Evolutionary conservation across 306 rosid genomes (phyloP).

Genomic region (Cercis canadensis): DNA sequence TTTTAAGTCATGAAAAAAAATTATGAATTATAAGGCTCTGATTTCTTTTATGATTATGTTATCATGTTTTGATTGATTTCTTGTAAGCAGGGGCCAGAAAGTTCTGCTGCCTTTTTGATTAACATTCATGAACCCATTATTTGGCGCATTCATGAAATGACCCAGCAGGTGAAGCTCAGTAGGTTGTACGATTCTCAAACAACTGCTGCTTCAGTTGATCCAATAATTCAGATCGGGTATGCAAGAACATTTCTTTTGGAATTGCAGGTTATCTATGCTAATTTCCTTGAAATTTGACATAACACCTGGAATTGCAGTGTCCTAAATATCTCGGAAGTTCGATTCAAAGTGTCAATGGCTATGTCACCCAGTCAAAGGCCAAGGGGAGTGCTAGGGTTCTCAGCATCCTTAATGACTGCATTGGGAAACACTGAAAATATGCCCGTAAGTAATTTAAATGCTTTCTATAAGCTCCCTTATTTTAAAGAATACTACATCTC

Average conservation of each 20-base stretch:
- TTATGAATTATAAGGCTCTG: conserved; percentile 24
- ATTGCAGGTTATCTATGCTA: conserved; percentile 32
- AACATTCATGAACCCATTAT: conserved; percentile 94
- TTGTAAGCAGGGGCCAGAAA: conserved; percentile 79
- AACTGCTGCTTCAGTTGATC: conserved; percentile 92
- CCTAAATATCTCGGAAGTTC: conserved; percentile 84
- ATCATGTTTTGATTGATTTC: conserved; percentile 35
- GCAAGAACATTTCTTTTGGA: conserved; percentile 37
- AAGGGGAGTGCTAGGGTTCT: conserved; percentile 94
- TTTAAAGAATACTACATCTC: conserved; percentile 5
- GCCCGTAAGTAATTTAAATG: conserved; percentile 71
- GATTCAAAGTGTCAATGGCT: conserved; percentile 87
- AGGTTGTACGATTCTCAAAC: conserved; percentile 79
- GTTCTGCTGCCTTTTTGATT: conserved; percentile 80
- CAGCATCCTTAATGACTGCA: conserved; percentile 99
- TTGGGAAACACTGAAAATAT: conserved; percentile 95
- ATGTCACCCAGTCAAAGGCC: conserved; percentile 97
- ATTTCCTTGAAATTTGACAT: conserved; percentile 35
- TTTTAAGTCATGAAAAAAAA: neutral
- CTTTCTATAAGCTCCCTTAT: conserved; percentile 21
- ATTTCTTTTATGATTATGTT: conserved; percentile 18
- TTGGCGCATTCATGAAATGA: conserved; percentile 98
- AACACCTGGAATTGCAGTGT: conserved; percentile 65
- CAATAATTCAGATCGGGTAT: conserved; percentile 89
- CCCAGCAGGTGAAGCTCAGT: conserved; percentile 81